phyloP scores from a whole-genome alignment of 371 early-diverging fungal species.

The Mucor lusitanicus region DNA sequence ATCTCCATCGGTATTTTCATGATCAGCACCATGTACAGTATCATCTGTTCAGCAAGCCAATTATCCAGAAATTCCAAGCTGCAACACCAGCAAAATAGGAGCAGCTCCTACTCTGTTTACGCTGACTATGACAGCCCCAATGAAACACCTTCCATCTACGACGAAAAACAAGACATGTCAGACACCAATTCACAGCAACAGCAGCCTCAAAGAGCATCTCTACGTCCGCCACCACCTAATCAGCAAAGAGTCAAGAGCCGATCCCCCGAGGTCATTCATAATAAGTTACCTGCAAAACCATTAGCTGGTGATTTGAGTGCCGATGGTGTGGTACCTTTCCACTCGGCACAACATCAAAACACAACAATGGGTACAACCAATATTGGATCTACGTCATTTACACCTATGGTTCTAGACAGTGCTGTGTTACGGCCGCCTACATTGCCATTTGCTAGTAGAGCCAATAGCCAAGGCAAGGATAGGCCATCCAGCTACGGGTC shows the following conservation, averaged over 20 bases:
- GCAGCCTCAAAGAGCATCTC: slow-evolving; percentile 1
- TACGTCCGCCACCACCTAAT: slow-evolving; percentile 11
- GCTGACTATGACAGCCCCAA: background rate
- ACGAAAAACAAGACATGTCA: background rate
- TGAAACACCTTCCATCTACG: background rate
- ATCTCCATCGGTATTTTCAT: slow-evolving; percentile 14
- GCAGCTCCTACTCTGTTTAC: slow-evolving; percentile 3
- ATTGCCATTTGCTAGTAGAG: slow-evolving; percentile 13
- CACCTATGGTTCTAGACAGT: background rate
- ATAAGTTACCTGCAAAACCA: background rate
- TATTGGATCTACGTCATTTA: slow-evolving; percentile 2
- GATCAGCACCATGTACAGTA: slow-evolving; percentile 5
- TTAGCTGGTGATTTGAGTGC: background rate
- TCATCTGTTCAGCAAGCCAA: background rate
- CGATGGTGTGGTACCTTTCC: background rate
- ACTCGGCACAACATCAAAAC: background rate
- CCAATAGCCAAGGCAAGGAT: background rate
- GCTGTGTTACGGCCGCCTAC: slow-evolving; percentile 7
- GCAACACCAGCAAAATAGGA: background rate
- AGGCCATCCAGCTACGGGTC: slow-evolving; percentile 22
- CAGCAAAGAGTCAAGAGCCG: background rate
- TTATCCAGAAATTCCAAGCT: background rate
- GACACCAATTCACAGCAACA: background rate
- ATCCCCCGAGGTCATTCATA: background rate
- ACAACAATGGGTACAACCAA: background rate